Conservation (phyloP, 208 protist species). For the Wallacemonas sp. region DNA sequence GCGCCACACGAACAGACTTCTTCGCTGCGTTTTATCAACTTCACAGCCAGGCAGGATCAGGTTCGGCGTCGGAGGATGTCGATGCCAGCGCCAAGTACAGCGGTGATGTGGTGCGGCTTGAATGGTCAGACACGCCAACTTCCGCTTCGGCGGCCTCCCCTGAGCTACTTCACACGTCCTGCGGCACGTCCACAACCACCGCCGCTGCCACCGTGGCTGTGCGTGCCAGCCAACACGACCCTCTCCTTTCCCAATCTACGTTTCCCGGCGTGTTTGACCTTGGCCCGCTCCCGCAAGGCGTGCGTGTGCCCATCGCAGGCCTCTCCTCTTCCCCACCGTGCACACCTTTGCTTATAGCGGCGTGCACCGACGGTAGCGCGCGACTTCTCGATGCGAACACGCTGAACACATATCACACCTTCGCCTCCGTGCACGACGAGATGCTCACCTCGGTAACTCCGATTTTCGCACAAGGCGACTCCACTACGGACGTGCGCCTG, state of each 20-base stretch:
- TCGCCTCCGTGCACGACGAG: conserved; percentile 43
- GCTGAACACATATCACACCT: conserved; percentile 24
- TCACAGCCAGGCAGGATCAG: not conserved
- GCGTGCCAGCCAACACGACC: not conserved
- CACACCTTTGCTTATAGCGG: conserved; percentile 26
- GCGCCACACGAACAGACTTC: not conserved
- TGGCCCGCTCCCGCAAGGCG: conserved; percentile 12
- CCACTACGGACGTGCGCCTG: not conserved
- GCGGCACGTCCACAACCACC: not conserved
- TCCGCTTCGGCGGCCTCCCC: too few species aligned
- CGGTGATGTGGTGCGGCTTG: conserved; percentile 23
- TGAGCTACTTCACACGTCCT: too few species aligned
- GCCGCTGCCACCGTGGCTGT: not conserved
- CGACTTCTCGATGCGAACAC: conserved; percentile 34
- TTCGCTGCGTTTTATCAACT: conserved; percentile 50
- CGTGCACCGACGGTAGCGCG: conserved; percentile 75
- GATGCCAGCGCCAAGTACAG: conserved; percentile 9
- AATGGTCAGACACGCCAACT: not conserved
- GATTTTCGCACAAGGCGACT: conserved; percentile 16
- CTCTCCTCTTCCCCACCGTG: not conserved
- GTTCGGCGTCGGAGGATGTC: not conserved
- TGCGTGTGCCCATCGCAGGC: conserved; percentile 7
- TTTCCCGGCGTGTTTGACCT: conserved; percentile 78
- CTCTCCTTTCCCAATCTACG: not conserved
- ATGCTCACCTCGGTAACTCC: conserved; percentile 82